Conservation (phyloP, 257 asterid genomes). For the Solanum sitiens region DNA sequence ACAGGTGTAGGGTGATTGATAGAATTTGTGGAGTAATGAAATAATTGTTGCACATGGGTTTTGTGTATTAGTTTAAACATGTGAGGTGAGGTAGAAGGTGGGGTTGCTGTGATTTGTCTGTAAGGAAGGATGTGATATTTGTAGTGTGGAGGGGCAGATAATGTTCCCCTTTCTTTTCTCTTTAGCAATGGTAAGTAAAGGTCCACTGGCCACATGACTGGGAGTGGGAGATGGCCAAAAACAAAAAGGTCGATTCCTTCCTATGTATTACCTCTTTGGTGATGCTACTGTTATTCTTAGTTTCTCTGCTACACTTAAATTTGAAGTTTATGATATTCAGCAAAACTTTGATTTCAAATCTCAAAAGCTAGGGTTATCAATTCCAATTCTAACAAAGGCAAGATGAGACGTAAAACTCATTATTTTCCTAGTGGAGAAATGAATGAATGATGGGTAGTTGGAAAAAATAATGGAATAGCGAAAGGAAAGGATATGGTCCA, state of each 20-base stretch:
- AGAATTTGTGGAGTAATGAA: background rate
- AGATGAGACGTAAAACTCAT: background rate
- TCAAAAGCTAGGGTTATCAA: background rate
- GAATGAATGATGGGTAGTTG: background rate
- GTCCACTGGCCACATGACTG: background rate
- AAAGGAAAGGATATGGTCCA: conserved; percentile 18
- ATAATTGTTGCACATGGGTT: conserved; percentile 33
- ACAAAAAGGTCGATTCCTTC: background rate
- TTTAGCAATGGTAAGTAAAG: background rate
- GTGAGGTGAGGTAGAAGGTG: background rate
- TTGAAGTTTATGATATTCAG: background rate
- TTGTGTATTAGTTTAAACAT: background rate
- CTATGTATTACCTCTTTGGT: background rate
- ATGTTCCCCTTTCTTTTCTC: background rate
- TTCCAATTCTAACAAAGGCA: background rate
- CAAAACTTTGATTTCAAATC: background rate
- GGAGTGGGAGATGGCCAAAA: background rate
- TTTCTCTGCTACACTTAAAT: background rate
- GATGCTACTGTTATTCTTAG: background rate
- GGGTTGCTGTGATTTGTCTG: conserved; percentile 1
- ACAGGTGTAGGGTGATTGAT: too few species aligned
- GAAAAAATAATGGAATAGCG: background rate
- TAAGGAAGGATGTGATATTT: background rate
- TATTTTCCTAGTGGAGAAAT: background rate
- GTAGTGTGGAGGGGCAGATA: background rate